Conservation (phyloP, 345 rosid species). For the Eucalyptus urophylla region DNA sequence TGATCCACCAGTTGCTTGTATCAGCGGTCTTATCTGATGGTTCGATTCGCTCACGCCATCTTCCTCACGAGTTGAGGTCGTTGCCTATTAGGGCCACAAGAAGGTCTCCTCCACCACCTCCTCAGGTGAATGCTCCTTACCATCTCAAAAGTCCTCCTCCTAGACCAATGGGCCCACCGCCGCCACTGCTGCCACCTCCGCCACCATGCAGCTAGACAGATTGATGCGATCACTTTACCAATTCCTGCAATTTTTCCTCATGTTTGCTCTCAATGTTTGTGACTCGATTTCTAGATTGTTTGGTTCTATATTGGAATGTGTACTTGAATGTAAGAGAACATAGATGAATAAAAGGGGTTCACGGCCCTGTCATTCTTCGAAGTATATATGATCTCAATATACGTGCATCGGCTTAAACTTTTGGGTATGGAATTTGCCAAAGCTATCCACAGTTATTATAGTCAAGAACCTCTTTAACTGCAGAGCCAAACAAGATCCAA, state of each 20-base stretch:
- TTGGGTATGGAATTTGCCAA: not conserved
- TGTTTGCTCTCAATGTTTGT: not conserved
- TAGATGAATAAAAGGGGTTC: not conserved
- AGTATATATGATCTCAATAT: too few species aligned
- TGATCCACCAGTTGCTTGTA: not conserved
- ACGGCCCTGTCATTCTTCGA: too few species aligned
- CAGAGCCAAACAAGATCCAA: not conserved
- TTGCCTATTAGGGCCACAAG: not conserved
- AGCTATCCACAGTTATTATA: not conserved
- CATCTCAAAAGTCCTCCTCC: too few species aligned
- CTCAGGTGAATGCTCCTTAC: not conserved
- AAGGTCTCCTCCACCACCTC: not conserved
- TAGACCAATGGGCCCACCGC: fast-evolving
- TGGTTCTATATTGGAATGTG: not conserved
- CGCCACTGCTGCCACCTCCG: not conserved
- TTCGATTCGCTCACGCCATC: not conserved
- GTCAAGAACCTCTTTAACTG: not conserved
- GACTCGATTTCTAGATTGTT: not conserved
- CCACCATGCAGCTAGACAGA: not conserved
- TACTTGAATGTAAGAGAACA: not conserved
- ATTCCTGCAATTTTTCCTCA: not conserved
- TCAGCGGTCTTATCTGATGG: not conserved
- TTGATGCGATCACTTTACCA: not conserved
- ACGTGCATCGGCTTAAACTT: not conserved
- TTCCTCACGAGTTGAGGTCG: not conserved